These are phyloP conservation scores for Termitomyces sp. DNA, from an alignment of 768 basidiomycete species.

Conservation along the genomic window DNA sequence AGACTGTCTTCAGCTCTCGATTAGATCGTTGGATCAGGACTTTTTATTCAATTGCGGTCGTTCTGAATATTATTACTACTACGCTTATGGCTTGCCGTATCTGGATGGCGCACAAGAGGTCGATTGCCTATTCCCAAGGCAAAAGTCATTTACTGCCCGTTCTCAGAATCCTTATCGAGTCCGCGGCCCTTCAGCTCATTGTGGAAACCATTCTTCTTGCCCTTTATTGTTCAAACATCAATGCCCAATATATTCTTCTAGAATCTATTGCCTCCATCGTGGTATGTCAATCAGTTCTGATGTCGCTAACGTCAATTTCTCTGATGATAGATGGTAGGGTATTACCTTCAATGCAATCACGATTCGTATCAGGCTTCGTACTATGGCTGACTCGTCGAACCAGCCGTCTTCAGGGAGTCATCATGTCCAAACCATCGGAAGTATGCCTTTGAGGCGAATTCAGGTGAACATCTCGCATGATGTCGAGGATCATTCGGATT, in stretches of 20 bases:
- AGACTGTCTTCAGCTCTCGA: conserved; percentile 9
- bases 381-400: neutral
- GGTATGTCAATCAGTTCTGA: neutral
- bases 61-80: conserved; percentile 11
- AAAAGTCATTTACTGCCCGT: conserved; percentile 1
- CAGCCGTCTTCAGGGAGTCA: neutral
- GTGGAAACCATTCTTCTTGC: conserved; percentile 10
- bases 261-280: conserved; percentile 13
- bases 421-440: conserved; percentile 10
- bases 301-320: neutral
- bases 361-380: conserved; percentile 9
- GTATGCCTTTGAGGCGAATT: conserved; percentile 8
- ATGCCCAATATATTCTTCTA: conserved; percentile 10
- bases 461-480: conserved; percentile 8
- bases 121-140: neutral
- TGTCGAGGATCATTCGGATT: conserved; percentile 6
- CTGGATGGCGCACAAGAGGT: conserved; percentile 5
- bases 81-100: conserved; percentile 11
- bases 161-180: conserved; percentile 9
- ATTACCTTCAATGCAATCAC: conserved; percentile 14
- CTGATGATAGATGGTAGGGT: neutral
- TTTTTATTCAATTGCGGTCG: conserved; percentile 9
- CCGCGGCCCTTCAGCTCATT: conserved; percentile 12
- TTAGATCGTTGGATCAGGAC: conserved; percentile 10
- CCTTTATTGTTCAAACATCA: conserved; percentile 10